Conservation (phyloP, 2,329 filamentous ascomycete genomes). For the Penicillium digitatum region DNA sequence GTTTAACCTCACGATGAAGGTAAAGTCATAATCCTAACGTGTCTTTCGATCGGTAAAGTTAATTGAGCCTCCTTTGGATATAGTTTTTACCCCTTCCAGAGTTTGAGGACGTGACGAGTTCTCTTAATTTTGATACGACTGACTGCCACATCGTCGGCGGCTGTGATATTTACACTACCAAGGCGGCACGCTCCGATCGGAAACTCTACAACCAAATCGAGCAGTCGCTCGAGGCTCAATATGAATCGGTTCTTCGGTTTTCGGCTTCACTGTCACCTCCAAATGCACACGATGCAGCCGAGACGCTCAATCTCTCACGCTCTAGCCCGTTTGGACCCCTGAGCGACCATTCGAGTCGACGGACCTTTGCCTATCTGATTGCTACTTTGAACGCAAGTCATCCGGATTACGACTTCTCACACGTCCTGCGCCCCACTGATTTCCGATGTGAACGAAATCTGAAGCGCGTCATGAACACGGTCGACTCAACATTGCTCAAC, state of each 20-base stretch:
- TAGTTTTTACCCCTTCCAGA: slow-evolving; percentile 89
- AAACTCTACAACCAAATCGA: slow-evolving; percentile 97
- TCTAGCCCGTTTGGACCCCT: slow-evolving; percentile 90
- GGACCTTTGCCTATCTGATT: slow-evolving; percentile 93
- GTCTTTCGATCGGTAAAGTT: slow-evolving; percentile 1
- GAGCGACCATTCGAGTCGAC: slow-evolving; percentile 79
- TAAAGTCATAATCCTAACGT: background rate
- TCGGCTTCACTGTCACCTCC: slow-evolving; percentile 85
- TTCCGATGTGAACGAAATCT: slow-evolving; percentile 81
- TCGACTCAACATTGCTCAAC: slow-evolving; percentile 84
- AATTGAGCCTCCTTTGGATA: slow-evolving; percentile 7
- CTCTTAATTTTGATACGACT: slow-evolving; percentile 91
- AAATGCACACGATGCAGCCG: slow-evolving; percentile 65
- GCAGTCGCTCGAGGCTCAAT: slow-evolving; percentile 81
- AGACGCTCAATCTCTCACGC: slow-evolving; percentile 68
- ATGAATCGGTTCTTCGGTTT: slow-evolving; percentile 80
- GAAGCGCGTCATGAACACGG: slow-evolving; percentile 74
- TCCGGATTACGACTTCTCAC: slow-evolving; percentile 94
- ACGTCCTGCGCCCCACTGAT: slow-evolving; percentile 81
- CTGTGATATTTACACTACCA: slow-evolving; percentile 96
- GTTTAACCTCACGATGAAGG: slow-evolving; percentile 11
- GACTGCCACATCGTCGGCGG: slow-evolving; percentile 89
- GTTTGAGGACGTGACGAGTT: slow-evolving; percentile 85
- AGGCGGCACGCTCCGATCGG: slow-evolving; percentile 91
- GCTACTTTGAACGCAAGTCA: slow-evolving; percentile 95